Percentiles rank a stretch among this genome's conserved stretches.
Evolutionary conservation across 2,329 filamentous ascomycete species (phyloP).

Genomic region (Grosmannia penicillata): DNA sequence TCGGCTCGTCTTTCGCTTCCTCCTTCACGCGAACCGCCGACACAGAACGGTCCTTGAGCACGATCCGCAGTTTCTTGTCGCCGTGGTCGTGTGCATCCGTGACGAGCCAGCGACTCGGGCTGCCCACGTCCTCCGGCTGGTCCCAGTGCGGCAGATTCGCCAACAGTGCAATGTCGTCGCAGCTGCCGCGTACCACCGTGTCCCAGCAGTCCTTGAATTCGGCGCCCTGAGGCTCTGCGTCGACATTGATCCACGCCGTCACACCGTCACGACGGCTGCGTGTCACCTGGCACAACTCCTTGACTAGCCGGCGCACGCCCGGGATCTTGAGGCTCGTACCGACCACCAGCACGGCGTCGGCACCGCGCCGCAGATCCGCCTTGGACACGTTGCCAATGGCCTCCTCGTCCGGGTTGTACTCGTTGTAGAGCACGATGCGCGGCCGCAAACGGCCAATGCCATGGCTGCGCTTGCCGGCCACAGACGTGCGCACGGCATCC

Average conservation of each 20-base stretch:
- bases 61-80: slow-evolving; percentile 24
- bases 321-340: slow-evolving; percentile 93
- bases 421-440: slow-evolving; percentile 93
- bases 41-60: slow-evolving; percentile 19
- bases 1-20: slow-evolving; percentile 15
- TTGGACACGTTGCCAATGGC: slow-evolving; percentile 85
- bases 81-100: slow-evolving; percentile 26
- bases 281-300: slow-evolving; percentile 81
- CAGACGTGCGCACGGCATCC: slow-evolving; percentile 60
- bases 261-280: slow-evolving; percentile 69
- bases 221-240: slow-evolving; percentile 64
- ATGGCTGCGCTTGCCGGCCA: slow-evolving; percentile 78
- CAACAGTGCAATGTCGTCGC: slow-evolving; percentile 71
- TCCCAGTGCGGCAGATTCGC: slow-evolving; percentile 49
- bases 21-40: background rate
- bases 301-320: slow-evolving; percentile 75
- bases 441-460: slow-evolving; percentile 82
- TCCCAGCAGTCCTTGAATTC: slow-evolving; percentile 93
- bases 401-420: slow-evolving; percentile 90
- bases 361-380: slow-evolving; percentile 70
- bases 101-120: slow-evolving; percentile 19
- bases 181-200: slow-evolving; percentile 71
- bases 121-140: slow-evolving; percentile 36
- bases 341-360: slow-evolving; percentile 86
- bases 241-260: slow-evolving; percentile 88